Conservation (phyloP, 2,329 filamentous ascomycete genomes). For the Emericellopsis atlantica region DNA sequence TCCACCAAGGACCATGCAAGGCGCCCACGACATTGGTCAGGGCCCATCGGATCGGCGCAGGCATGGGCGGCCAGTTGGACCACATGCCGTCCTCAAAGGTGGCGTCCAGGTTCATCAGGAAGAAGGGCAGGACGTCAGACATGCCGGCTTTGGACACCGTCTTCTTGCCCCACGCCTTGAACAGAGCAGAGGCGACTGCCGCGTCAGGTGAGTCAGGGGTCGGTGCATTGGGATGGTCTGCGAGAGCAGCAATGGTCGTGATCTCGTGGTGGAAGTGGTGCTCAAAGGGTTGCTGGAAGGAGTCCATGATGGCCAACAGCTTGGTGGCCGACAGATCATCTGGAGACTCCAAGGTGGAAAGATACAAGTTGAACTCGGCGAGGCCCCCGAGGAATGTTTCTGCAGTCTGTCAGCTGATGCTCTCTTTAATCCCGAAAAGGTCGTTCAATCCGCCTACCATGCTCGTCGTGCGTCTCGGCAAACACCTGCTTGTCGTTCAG, state of each 20-base stretch:
- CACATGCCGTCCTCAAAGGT: constrained; percentile 46
- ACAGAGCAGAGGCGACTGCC: constrained; percentile 31
- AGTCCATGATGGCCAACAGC: constrained; percentile 34
- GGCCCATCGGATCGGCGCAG: constrained; percentile 44
- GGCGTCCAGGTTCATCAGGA: constrained; percentile 49
- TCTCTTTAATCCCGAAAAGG: constrained; percentile 10
- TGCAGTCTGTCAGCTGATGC: constrained; percentile 6
- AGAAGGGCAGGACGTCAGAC: constrained; percentile 50
- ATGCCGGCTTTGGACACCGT: constrained; percentile 49
- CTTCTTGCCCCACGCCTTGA: constrained; percentile 50
- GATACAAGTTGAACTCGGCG: constrained; percentile 37
- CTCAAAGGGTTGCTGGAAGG: constrained; percentile 36
- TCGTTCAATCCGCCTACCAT: constrained; percentile 23
- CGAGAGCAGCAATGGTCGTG: constrained; percentile 33
- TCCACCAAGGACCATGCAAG: constrained; percentile 46
- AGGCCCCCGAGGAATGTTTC: constrained; percentile 39
- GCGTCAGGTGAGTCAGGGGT: constrained; percentile 29
- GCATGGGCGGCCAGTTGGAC: constrained; percentile 54
- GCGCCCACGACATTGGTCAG: constrained; percentile 45
- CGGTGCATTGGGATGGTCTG: constrained; percentile 37
- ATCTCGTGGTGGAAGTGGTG: constrained; percentile 45
- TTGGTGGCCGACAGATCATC: constrained; percentile 28
- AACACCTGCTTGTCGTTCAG: constrained; percentile 37
- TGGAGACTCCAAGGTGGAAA: constrained; percentile 26
- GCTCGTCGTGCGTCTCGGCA: constrained; percentile 39